phyloP scores from a whole-genome alignment of 2,329 filamentous ascomycete species.

The Leptographium radiaticola region DNA sequence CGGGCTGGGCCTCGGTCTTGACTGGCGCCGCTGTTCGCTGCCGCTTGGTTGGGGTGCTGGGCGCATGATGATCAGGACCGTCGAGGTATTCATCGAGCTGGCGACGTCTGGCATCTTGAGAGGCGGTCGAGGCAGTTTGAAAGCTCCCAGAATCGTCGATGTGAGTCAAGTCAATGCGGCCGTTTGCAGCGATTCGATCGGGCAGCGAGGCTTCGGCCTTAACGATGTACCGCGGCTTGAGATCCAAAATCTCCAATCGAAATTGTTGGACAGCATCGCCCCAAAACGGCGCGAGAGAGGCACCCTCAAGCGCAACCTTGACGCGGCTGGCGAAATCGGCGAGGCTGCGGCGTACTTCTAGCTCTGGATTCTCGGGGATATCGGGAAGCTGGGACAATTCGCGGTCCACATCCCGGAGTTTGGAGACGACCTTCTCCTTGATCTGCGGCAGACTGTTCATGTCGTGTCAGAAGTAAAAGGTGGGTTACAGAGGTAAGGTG shows the following conservation, averaged over 20 bases:
- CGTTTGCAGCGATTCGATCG: slow-evolving; percentile 13
- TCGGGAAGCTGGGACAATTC: slow-evolving; percentile 51
- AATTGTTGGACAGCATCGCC: slow-evolving; percentile 38
- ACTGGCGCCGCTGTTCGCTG: slow-evolving; percentile 8
- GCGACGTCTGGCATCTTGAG: slow-evolving; percentile 5
- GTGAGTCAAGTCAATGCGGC: slow-evolving; percentile 22
- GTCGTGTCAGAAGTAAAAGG: not conserved
- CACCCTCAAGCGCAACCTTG: slow-evolving; percentile 32
- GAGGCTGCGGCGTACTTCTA: slow-evolving; percentile 49
- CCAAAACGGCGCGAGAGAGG: slow-evolving; percentile 31
- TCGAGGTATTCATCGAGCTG: slow-evolving; percentile 8
- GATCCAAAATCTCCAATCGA: slow-evolving; percentile 27
- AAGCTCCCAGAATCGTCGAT: slow-evolving; percentile 15
- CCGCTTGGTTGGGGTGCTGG: slow-evolving; percentile 8
- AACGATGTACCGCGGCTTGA: slow-evolving; percentile 34
- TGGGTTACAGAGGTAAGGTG: too few species aligned
- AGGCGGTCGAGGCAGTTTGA: not conserved
- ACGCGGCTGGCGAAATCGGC: slow-evolving; percentile 42
- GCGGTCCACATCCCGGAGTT: slow-evolving; percentile 36
- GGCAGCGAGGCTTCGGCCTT: slow-evolving; percentile 9
- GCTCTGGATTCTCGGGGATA: slow-evolving; percentile 53
- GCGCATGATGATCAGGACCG: not conserved
- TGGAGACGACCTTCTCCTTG: slow-evolving; percentile 34
- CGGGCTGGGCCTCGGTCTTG: slow-evolving; percentile 14
- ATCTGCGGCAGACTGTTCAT: slow-evolving; percentile 21